These are phyloP conservation scores for Trichoderma asperelloides DNA, from an alignment of 495 filamentous ascomycete species.

Conservation along the genomic window DNA sequence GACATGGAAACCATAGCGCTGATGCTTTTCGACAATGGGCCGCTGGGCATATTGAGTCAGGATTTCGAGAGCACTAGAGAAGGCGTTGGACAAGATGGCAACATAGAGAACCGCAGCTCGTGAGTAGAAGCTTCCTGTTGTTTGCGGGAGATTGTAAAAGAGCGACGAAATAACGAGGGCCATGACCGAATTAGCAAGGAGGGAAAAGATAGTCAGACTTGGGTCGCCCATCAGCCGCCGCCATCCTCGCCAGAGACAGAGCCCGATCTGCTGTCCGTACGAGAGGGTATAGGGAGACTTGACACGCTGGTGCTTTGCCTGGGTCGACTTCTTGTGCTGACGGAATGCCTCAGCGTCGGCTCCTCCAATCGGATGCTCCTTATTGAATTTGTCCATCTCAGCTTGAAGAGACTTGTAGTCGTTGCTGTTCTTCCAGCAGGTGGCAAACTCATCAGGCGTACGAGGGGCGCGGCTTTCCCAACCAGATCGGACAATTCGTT, in stretches of 20 bases:
- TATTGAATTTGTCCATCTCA: conserved; percentile 42
- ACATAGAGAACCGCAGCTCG: conserved; percentile 58
- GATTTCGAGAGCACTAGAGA: conserved; percentile 47
- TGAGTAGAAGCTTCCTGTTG: conserved; percentile 49
- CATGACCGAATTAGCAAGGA: conserved; percentile 51
- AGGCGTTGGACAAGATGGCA: conserved; percentile 58
- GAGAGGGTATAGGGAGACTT: conserved; percentile 41
- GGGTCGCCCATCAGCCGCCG: conserved; percentile 47
- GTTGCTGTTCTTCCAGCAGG: conserved; percentile 47
- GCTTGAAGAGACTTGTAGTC: conserved; percentile 39
- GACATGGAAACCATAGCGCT: conserved; percentile 84
- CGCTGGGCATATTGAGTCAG: conserved; percentile 78
- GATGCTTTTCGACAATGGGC: conserved; percentile 87
- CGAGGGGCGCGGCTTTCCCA: conserved; percentile 57
- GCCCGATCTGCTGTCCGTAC: conserved; percentile 42
- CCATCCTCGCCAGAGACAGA: conserved; percentile 43
- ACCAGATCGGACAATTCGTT: conserved; percentile 51
- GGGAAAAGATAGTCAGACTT: conserved; percentile 44
- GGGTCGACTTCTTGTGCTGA: conserved; percentile 19
- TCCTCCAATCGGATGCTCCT: conserved; percentile 31
- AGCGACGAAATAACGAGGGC: conserved; percentile 55
- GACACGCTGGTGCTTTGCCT: conserved; percentile 26
- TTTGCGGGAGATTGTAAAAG: conserved; percentile 47
- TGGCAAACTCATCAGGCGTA: conserved; percentile 61
- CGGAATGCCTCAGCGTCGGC: conserved; percentile 45